Percentiles rank a stretch among this genome's conserved stretches.
Evolutionary conservation across 106 monocot species (phyloP).

Genomic region (Triglochin maritima): DNA sequence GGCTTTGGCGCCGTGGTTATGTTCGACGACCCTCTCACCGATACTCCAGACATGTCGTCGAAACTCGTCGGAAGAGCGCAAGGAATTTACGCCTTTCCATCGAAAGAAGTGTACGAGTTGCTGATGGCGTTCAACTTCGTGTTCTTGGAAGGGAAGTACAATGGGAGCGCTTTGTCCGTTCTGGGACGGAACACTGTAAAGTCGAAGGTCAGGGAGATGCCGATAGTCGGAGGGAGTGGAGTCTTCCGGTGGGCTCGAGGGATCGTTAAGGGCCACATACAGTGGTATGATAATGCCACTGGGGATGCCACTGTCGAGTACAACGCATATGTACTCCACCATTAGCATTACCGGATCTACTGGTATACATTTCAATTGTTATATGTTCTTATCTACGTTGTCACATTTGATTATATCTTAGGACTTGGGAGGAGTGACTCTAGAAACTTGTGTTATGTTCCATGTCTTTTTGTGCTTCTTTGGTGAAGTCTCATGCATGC

Average conservation of each 20-base stretch:
- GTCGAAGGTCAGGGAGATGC: constrained; percentile 12
- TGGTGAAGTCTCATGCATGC: no score
- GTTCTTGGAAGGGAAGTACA: constrained; percentile 10
- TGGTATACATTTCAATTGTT: no score
- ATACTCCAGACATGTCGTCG: neutral
- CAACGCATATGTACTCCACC: constrained; percentile 11
- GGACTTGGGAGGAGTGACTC: no score
- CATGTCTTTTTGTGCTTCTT: no score
- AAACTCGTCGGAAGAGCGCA: constrained; percentile 13
- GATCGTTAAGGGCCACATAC: constrained; percentile 1
- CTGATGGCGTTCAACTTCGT: constrained; percentile 10
- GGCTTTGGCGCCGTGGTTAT: constrained; percentile 8
- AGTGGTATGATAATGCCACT: neutral
- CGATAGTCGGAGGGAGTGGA: constrained; percentile 13
- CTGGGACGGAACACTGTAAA: constrained; percentile 6
- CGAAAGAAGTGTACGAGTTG: neutral
- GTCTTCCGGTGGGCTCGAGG: constrained; percentile 10
- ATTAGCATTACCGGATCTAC: no score
- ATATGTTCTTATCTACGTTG: no score
- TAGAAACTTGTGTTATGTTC: no score
- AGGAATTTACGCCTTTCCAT: constrained; percentile 11
- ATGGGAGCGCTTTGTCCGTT: constrained; percentile 6
- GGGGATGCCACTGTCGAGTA: constrained; percentile 15
- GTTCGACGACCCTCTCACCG: constrained; percentile 12
- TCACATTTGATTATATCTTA: no score